These are phyloP conservation scores for Buxus sempervirens DNA, from an alignment of 164 flowering plant genomes.

Conservation along the genomic window DNA sequence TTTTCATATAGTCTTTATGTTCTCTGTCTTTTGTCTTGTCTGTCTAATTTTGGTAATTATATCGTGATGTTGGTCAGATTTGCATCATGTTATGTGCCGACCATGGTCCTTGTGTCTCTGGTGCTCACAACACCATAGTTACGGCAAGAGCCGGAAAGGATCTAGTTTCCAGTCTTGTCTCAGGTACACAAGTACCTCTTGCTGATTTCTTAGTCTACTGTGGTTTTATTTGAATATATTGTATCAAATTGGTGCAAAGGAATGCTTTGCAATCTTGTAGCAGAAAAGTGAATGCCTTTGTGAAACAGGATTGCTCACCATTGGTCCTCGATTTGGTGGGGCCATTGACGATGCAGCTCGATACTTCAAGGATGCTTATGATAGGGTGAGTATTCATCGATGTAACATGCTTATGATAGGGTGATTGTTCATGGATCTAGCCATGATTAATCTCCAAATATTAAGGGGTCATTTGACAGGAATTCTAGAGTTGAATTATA, in stretches of 20 bases:
- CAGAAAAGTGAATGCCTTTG: slow-evolving; percentile 6
- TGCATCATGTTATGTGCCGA: slow-evolving; percentile 99
- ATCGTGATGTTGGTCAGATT: slow-evolving; percentile 49
- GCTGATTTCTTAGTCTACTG: neutral
- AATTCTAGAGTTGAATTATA: no score
- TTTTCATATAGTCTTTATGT: neutral
- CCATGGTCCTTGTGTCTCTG: slow-evolving; percentile 87
- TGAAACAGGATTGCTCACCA: slow-evolving; percentile 88
- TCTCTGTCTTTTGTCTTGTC: neutral
- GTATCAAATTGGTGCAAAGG: neutral
- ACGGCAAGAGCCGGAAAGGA: slow-evolving; percentile 99
- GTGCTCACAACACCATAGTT: slow-evolving; percentile 84
- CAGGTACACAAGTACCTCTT: slow-evolving; percentile 44
- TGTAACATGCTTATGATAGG: slow-evolving; percentile 66
- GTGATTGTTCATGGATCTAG: slow-evolving; percentile 23
- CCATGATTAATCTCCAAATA: no score
- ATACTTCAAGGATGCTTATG: slow-evolving; percentile 95
- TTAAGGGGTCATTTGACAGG: no score
- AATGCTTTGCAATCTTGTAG: neutral
- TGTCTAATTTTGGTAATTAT: neutral
- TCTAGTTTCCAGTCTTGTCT: slow-evolving; percentile 91
- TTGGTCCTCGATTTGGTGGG: slow-evolving; percentile 99
- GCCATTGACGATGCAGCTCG: slow-evolving; percentile 99
- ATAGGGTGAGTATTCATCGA: slow-evolving; percentile 41
- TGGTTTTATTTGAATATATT: no score